A percentile compares a stretch with the other conserved stretches of the same genome.
Conservation (phyloP, 495 filamentous ascomycete species). For the Stereocaulon alpinum region DNA sequence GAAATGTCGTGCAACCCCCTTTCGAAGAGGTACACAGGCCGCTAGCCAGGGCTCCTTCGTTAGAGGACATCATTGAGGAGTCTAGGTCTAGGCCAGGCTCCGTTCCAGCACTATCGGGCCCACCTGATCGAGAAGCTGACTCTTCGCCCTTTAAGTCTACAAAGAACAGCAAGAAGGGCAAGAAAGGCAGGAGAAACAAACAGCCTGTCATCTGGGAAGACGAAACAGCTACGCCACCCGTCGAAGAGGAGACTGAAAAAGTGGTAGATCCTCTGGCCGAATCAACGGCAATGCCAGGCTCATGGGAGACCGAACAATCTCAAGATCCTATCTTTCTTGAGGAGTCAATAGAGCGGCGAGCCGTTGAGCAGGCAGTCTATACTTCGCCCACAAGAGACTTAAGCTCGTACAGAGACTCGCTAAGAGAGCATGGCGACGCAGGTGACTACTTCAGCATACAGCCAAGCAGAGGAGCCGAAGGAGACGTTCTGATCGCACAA, state of each 20-base stretch:
- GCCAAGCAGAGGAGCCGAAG: conserved; percentile 11
- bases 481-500: conserved; percentile 7
- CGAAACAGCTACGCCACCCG: conserved; percentile 8
- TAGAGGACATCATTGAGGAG: conserved; percentile 19
- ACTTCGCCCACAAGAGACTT: background rate
- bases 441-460: conserved; percentile 17
- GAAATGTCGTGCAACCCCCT: background rate
- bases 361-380: background rate
- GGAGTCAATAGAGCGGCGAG: background rate
- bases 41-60: conserved; percentile 9
- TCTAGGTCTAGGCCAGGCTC: conserved; percentile 11
- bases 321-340: conserved; percentile 4
- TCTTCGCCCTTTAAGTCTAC: conserved; percentile 5
- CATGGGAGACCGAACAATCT: background rate
- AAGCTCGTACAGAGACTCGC: background rate
- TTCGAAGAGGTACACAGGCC: conserved; percentile 4
- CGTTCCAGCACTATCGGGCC: background rate
- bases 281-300: background rate
- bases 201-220: conserved; percentile 18
- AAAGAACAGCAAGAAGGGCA: conserved; percentile 14
- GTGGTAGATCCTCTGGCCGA: background rate
- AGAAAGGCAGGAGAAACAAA: conserved; percentile 19
- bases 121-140: background rate
- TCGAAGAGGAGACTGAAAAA: conserved; percentile 3
- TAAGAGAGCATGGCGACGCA: background rate